These are phyloP conservation scores for Chaetoceros muelleri DNA, from an alignment of 108 stramenopile species.

Conservation along the genomic window DNA sequence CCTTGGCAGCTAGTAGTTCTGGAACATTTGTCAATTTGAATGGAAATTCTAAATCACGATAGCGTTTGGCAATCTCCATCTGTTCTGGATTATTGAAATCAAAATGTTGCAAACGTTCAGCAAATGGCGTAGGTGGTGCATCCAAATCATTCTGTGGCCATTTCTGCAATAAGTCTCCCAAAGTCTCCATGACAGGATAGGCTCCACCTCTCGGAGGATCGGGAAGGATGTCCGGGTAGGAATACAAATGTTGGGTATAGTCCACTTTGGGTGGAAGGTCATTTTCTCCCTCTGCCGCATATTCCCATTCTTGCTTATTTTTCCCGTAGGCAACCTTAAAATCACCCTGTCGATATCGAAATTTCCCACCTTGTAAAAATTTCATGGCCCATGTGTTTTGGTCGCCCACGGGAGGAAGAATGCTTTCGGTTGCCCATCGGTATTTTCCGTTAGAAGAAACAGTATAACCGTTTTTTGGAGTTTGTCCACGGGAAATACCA, in stretches of 20 bases:
- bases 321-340: not conserved
- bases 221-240: constrained; percentile 36
- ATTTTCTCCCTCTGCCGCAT: not conserved
- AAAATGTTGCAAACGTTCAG: constrained; percentile 66
- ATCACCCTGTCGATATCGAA: not conserved
- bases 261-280: constrained; percentile 33
- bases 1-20: constrained; percentile 44
- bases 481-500: too few relatives aligned
- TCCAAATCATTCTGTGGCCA: constrained; percentile 81
- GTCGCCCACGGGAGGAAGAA: not conserved
- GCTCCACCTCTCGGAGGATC: constrained; percentile 35
- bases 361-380: not conserved
- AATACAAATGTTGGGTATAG: constrained; percentile 47
- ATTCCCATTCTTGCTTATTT: not conserved
- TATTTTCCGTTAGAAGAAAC: too few relatives aligned
- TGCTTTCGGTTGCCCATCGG: not conserved
- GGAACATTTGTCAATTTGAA: constrained; percentile 80
- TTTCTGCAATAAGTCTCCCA: constrained; percentile 38
- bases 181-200: constrained; percentile 50
- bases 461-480: too few relatives aligned
- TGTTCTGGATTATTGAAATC: constrained; percentile 53
- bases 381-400: not conserved
- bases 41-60: constrained; percentile 64
- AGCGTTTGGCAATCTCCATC: constrained; percentile 41
- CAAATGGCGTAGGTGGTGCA: constrained; percentile 32